A percentile compares a stretch with the other conserved stretches of the same genome.
These are phyloP conservation scores for Nicotiana obtusifolia DNA, from an alignment of 257 asterid genomes.

Conservation along the genomic window DNA sequence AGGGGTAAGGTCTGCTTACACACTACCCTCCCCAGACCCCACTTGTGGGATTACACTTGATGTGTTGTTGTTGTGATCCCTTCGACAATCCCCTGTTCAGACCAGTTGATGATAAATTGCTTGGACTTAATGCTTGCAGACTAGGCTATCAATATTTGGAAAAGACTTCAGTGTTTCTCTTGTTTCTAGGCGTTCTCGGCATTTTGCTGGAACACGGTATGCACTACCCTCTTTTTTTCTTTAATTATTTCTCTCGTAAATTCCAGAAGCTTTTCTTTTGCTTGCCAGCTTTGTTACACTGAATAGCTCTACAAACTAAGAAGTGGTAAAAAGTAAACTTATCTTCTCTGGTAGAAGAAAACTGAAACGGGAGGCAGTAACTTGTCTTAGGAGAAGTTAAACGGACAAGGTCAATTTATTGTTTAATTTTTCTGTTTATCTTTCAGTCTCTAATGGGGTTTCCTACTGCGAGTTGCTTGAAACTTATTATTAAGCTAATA, in stretches of 20 bases:
- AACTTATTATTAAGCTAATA: background rate
- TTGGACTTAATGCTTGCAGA: conserved; percentile 37
- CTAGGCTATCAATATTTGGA: conserved; percentile 84
- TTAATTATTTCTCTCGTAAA: background rate
- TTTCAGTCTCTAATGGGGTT: background rate
- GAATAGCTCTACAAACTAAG: background rate
- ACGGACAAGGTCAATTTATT: background rate
- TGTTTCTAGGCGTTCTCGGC: conserved; percentile 96
- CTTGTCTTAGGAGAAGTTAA: background rate
- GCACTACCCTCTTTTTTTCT: conserved; percentile 10
- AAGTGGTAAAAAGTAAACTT: background rate
- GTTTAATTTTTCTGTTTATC: background rate
- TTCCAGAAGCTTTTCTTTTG: background rate
- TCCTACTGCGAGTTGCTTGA: background rate
- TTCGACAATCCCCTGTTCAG: background rate
- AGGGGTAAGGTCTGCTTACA: too few species aligned
- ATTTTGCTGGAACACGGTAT: conserved; percentile 99
- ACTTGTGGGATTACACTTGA: too few species aligned
- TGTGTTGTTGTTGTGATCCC: conserved; percentile 1
- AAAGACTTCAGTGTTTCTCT: conserved; percentile 85
- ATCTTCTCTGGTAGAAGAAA: background rate
- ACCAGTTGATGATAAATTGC: background rate
- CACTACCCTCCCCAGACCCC: too few species aligned
- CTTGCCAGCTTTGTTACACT: background rate
- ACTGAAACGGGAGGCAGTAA: background rate